A percentile compares a stretch with the other conserved stretches of the same genome.
phyloP scores from a whole-genome alignment of 2,329 filamentous ascomycete genomes.

The Trichoderma brevicompactum region DNA sequence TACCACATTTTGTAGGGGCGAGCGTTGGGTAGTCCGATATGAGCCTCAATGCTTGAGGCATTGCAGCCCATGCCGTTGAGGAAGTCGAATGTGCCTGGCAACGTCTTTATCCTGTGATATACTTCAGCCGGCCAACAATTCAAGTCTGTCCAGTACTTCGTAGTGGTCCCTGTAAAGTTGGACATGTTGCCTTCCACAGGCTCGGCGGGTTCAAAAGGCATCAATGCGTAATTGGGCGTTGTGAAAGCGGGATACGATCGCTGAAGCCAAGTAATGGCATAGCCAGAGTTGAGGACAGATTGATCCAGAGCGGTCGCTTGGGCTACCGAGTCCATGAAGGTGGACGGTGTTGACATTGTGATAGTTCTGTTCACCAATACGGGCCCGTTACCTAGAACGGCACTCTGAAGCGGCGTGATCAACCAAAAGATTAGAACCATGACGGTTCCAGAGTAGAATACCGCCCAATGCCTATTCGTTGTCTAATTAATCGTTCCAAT shows the following conservation, averaged over 20 bases:
- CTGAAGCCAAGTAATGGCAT: slow-evolving; percentile 52
- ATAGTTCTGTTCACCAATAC: slow-evolving; percentile 35
- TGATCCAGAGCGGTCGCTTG: slow-evolving; percentile 38
- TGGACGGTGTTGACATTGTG: slow-evolving; percentile 28
- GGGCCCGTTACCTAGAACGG: slow-evolving; percentile 52
- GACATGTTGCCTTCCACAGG: slow-evolving; percentile 5
- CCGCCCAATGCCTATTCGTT: slow-evolving; percentile 41
- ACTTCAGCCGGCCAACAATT: slow-evolving; percentile 43
- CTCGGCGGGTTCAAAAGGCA: slow-evolving; percentile 45
- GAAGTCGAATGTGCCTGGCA: slow-evolving; percentile 34
- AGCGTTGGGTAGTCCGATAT: no score
- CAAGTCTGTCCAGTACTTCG: slow-evolving; percentile 44
- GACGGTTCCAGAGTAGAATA: slow-evolving; percentile 43
- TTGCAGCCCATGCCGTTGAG: slow-evolving; percentile 47
- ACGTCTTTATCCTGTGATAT: neutral
- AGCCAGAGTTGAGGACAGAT: slow-evolving; percentile 49
- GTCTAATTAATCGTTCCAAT: neutral
- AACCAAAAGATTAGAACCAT: slow-evolving; percentile 59
- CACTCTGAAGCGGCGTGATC: slow-evolving; percentile 59
- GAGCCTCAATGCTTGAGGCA: slow-evolving; percentile 19
- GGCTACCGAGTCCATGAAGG: fast-evolving
- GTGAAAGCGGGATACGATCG: slow-evolving; percentile 52
- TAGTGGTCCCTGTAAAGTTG: slow-evolving; percentile 39
- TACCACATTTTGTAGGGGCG: slow-evolving; percentile 13
- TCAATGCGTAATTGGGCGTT: slow-evolving; percentile 46